Evolutionary conservation across 352 stramenopile genomes (phyloP).

Genomic region (Pythium brassicae): DNA sequence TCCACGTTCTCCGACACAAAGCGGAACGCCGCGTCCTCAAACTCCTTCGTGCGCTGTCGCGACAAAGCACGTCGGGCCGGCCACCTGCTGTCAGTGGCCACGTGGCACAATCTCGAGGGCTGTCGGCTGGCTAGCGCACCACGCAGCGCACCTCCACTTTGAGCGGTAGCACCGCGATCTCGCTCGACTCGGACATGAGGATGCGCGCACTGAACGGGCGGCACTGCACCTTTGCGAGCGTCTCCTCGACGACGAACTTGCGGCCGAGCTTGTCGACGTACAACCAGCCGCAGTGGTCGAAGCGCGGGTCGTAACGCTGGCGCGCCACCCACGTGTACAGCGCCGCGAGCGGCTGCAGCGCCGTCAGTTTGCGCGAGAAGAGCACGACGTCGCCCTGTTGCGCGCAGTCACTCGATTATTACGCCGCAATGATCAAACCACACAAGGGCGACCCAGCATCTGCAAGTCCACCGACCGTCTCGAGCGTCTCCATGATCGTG

Average conservation of each 20-base stretch:
- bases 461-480: conserved; percentile 25
- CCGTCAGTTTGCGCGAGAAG: conserved; percentile 69
- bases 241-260: conserved; percentile 85
- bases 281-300: conserved; percentile 79
- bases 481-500: conserved; percentile 81
- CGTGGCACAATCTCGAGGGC: too few species aligned
- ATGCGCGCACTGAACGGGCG: conserved; percentile 74
- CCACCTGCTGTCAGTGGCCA: too few species aligned
- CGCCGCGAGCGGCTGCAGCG: conserved; percentile 65
- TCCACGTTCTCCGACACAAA: conserved; percentile 57
- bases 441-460: too few species aligned
- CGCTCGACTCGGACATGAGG: conserved; percentile 57
- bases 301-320: conserved; percentile 50
- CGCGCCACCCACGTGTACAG: conserved; percentile 64
- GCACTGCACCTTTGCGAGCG: conserved; percentile 70
- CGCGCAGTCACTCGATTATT: too few species aligned
- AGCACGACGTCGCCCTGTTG: conserved; percentile 60
- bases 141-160: conserved; percentile 36
- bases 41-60: conserved; percentile 51
- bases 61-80: too few species aligned
- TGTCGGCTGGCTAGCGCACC: background rate
- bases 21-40: conserved; percentile 46
- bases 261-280: conserved; percentile 76
- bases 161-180: conserved; percentile 78
- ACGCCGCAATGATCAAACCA: too few species aligned